A percentile compares a stretch with the other conserved stretches of the same genome.
Evolutionary conservation across 1,284 basidiomycete species (phyloP).

Genomic region (Ganoderma resinaceum): DNA sequence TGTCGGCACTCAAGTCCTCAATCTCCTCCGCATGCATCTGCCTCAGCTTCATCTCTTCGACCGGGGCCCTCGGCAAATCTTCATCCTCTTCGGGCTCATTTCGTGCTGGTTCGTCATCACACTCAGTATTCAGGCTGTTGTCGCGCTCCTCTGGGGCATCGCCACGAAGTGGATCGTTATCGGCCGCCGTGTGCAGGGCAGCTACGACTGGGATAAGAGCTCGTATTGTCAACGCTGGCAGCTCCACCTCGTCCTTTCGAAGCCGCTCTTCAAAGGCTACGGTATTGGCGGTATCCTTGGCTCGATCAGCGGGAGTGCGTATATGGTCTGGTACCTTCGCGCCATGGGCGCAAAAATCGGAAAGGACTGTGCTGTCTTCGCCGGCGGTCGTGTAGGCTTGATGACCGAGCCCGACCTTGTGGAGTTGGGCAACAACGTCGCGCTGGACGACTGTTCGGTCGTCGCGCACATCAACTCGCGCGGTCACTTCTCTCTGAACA

Average conservation of each 20-base stretch:
- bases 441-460: constrained; percentile 31
- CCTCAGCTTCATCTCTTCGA: constrained; percentile 42
- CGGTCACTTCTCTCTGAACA: constrained; percentile 30
- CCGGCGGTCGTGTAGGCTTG: constrained; percentile 27
- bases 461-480: constrained; percentile 34
- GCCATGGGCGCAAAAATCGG: constrained; percentile 31
- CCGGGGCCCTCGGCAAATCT: constrained; percentile 45
- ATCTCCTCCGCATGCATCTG: constrained; percentile 43
- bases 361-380: constrained; percentile 29
- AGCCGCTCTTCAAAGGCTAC: constrained; percentile 28
- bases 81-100: constrained; percentile 46
- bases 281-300: constrained; percentile 30
- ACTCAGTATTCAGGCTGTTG: constrained; percentile 45
- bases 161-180: constrained; percentile 49
- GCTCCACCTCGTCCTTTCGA: constrained; percentile 31
- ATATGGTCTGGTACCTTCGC: constrained; percentile 30
- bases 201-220: constrained; percentile 33
- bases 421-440: constrained; percentile 29
- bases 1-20: constrained; percentile 47
- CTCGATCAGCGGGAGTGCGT: constrained; percentile 24
- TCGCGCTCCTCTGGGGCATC: constrained; percentile 46
- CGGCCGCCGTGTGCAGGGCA: constrained; percentile 38
- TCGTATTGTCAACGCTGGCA: constrained; percentile 34
- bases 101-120: constrained; percentile 45
- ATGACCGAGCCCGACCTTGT: constrained; percentile 33